Evolutionary conservation across 2,329 filamentous ascomycete species (phyloP), one percentile per base, ranked within the genome.

Genomic region (Fusarium sp.): DNA sequence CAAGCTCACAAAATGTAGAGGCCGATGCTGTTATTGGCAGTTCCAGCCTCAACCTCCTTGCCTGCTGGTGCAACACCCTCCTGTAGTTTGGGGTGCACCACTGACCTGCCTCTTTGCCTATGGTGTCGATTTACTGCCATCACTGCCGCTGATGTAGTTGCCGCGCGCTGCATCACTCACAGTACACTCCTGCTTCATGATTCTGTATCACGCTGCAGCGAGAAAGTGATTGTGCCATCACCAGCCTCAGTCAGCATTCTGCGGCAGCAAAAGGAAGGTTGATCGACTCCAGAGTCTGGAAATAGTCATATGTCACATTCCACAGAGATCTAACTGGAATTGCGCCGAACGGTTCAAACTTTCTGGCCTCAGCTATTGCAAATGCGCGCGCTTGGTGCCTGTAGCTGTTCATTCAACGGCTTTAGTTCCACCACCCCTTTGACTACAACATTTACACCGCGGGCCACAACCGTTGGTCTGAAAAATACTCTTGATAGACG

Each of bases 261-360:
- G 41, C 55, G 25, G 29, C 51, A 69, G 55, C 59, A 60, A 69
- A 69, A 45, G 58, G 37, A 60, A 69, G 59, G 51, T 57, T 68
- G 60, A 63, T 67, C 67, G 64, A 71, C 77, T 73, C 69, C 51
- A 74, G 77, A 74, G 74, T 78, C 79, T 78, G 52, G 82, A 81
- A 85, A 79, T 76, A 81, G 82, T 86, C 84, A 86, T 83, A 83
- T 86, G 78, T 76, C 80, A 87, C 85, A 84, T 77, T 63, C 60
- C 57, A 78, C 76, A 78, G 58, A 85, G 84, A 87, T 87, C 85
- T 85, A 76, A 69, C 84, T 85, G 76, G 73, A 73, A 76, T 74
- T 68, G 41, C 64, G 48, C 72, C 72, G 74, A 75, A 68, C 60
- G 64, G 69, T 58, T 51, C 56, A 70, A 68, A 66, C 33, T 63